Percentiles rank a stretch among this genome's conserved stretches.
Evolutionary conservation across 805 yeast genomes (phyloP).

Genomic region (Zygosaccharomyces bailii): DNA sequence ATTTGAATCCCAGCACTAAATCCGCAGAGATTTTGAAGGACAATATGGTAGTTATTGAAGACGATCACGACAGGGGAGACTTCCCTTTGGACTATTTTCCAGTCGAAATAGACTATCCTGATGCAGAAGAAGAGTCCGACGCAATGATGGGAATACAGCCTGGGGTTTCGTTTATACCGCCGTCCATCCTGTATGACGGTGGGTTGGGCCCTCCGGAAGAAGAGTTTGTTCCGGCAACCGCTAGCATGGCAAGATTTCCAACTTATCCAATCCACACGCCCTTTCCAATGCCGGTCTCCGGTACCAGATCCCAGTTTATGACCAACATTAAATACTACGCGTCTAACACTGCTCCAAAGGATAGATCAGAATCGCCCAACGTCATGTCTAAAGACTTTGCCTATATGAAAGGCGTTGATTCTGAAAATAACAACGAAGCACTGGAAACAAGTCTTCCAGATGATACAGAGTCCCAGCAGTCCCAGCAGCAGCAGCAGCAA

Average conservation of each 20-base stretch:
- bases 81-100: conserved; percentile 71
- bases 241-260: conserved; percentile 15
- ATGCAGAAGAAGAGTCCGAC: conserved; percentile 19
- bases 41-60: conserved; percentile 11
- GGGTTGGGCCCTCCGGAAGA: conserved; percentile 12
- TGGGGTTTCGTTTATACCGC: conserved; percentile 10
- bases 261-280: conserved; percentile 17
- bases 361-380: conserved; percentile 13
- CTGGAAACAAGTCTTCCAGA: conserved; percentile 1
- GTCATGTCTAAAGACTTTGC: conserved; percentile 9
- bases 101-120: conserved; percentile 38
- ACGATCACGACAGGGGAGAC: conserved; percentile 49
- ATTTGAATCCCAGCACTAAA: conserved; percentile 8
- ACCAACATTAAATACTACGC: conserved; percentile 28
- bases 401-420: conserved; percentile 11
- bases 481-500: conserved; percentile 5
- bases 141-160: conserved; percentile 11
- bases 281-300: conserved; percentile 23
- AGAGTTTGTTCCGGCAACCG: conserved; percentile 19
- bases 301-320: conserved; percentile 23
- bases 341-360: conserved; percentile 12
- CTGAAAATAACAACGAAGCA: conserved; percentile 7
- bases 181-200: conserved; percentile 11
- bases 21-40: conserved; percentile 9
- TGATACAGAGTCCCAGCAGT: conserved; percentile 1